Conservation (phyloP, 768 basidiomycete genomes). For the Leccinum obscurum region DNA sequence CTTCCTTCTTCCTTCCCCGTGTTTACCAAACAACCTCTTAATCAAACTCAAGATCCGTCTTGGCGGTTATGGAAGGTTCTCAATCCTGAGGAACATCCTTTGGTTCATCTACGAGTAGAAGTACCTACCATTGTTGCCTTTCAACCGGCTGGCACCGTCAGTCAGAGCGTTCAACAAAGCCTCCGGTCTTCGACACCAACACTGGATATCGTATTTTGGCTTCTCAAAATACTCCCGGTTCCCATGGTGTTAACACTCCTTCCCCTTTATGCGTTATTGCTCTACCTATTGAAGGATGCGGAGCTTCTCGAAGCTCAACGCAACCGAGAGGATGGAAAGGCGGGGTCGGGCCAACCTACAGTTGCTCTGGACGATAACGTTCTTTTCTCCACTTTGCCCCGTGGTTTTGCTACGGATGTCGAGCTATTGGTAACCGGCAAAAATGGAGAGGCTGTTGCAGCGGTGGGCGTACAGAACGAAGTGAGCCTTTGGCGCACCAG, state of each 20-base stretch:
- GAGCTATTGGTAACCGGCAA: slow-evolving; percentile 74
- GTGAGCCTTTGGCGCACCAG: slow-evolving; percentile 66
- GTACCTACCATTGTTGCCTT: slow-evolving; percentile 77
- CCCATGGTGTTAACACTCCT: slow-evolving; percentile 81
- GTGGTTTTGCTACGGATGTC: slow-evolving; percentile 79
- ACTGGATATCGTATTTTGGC: slow-evolving; percentile 63
- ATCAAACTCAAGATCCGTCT: slow-evolving; percentile 48
- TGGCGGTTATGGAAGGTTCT: slow-evolving; percentile 75
- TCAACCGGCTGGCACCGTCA: slow-evolving; percentile 38
- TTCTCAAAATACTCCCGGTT: slow-evolving; percentile 78
- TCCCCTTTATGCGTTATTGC: slow-evolving; percentile 70
- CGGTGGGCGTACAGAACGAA: slow-evolving; percentile 79
- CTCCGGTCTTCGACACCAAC: slow-evolving; percentile 49
- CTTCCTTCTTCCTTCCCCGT: slow-evolving; percentile 31
- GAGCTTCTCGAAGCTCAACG: slow-evolving; percentile 88
- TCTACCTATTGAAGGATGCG: slow-evolving; percentile 88
- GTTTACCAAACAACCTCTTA: slow-evolving; percentile 32
- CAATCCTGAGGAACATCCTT: slow-evolving; percentile 63
- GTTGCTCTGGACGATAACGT: slow-evolving; percentile 43
- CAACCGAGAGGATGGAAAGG: slow-evolving; percentile 51
- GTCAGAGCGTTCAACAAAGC: slow-evolving; percentile 30
- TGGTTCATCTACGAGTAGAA: slow-evolving; percentile 80
- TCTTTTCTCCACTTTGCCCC: slow-evolving; percentile 70
- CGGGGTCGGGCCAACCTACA: slow-evolving; percentile 26
- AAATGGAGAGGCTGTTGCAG: slow-evolving; percentile 64